These are phyloP conservation scores for Podosphaera xanthii DNA, from an alignment of 2,329 filamentous ascomycete genomes.

Conservation along the genomic window DNA sequence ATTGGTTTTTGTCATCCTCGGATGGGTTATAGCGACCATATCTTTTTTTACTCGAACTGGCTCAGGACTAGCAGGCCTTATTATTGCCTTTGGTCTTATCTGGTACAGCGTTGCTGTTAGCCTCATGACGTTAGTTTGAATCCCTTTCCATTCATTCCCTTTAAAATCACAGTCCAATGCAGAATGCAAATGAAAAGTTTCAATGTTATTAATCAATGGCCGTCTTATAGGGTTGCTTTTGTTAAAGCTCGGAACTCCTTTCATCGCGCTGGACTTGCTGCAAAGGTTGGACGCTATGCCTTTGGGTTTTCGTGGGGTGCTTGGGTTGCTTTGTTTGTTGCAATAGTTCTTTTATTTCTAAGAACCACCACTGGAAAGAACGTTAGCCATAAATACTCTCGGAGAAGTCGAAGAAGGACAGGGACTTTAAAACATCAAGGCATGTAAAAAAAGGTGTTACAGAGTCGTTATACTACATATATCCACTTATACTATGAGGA, in stretches of 20 bases:
- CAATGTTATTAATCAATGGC: neutral
- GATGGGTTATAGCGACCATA: constrained; percentile 45
- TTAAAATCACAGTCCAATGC: constrained; percentile 7
- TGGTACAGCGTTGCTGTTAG: constrained; percentile 43
- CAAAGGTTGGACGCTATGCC: constrained; percentile 40
- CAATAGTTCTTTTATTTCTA: constrained; percentile 43
- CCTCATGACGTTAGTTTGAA: constrained; percentile 46
- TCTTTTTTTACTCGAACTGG: constrained; percentile 33
- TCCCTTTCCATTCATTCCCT: neutral
- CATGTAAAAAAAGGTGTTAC: too few relatives aligned
- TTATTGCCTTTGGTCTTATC: constrained; percentile 37
- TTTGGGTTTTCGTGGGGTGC: constrained; percentile 62
- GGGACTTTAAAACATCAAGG: too few relatives aligned
- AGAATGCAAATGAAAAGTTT: neutral
- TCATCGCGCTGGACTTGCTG: constrained; percentile 27
- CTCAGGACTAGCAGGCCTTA: constrained; percentile 38
- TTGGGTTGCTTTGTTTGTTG: constrained; percentile 40
- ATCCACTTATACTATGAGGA: too few relatives aligned
- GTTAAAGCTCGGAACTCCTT: constrained; percentile 49
- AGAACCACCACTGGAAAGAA: constrained; percentile 15
- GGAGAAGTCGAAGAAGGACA: too few relatives aligned
- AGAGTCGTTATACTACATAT: too few relatives aligned
- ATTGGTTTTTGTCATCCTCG: constrained; percentile 49
- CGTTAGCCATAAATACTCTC: too few relatives aligned
- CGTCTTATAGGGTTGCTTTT: constrained; percentile 28